Percentiles rank a stretch among this genome's conserved stretches.
phyloP scores from a whole-genome alignment of 805 yeast genomes.

The Blastobotrys peoriensis region DNA sequence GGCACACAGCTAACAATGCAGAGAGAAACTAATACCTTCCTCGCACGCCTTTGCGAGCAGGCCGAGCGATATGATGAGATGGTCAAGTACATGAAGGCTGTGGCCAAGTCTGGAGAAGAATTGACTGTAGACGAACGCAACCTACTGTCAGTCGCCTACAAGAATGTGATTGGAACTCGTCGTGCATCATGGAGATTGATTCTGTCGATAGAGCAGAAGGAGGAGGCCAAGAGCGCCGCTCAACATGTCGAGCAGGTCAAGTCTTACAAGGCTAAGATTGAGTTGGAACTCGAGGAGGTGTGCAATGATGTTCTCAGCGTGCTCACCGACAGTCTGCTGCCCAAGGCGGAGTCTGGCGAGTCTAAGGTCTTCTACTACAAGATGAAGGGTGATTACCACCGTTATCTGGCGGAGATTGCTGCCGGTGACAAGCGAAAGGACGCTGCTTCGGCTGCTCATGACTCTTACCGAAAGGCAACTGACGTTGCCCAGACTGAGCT shows the following conservation, averaged over 20 bases:
- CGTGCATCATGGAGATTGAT: constrained; percentile 99
- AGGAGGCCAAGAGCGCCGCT: constrained; percentile 95
- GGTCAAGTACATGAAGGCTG: constrained; percentile 98
- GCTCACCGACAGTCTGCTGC: constrained; percentile 82
- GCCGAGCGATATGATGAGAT: constrained; percentile 99
- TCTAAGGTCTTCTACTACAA: constrained; percentile 97
- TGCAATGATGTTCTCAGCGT: constrained; percentile 92
- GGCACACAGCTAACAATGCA: neutral
- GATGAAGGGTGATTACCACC: constrained; percentile 99
- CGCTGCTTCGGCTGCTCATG: constrained; percentile 90
- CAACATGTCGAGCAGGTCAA: constrained; percentile 82
- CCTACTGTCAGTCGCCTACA: constrained; percentile 94
- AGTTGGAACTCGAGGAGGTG: constrained; percentile 86
- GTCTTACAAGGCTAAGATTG: constrained; percentile 94
- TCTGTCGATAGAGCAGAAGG: constrained; percentile 97
- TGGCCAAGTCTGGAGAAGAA: constrained; percentile 64
- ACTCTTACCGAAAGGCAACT: constrained; percentile 93
- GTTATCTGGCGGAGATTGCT: constrained; percentile 97
- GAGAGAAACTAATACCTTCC: constrained; percentile 88
- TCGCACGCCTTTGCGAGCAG: constrained; percentile 98
- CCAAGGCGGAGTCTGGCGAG: constrained; percentile 95
- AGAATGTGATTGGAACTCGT: constrained; percentile 98
- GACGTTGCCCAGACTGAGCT: constrained; percentile 97
- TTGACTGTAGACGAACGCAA: constrained; percentile 97
- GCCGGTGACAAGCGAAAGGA: constrained; percentile 87